Conservation (phyloP, 768 basidiomycete genomes). For the Trametes punicea region DNA sequence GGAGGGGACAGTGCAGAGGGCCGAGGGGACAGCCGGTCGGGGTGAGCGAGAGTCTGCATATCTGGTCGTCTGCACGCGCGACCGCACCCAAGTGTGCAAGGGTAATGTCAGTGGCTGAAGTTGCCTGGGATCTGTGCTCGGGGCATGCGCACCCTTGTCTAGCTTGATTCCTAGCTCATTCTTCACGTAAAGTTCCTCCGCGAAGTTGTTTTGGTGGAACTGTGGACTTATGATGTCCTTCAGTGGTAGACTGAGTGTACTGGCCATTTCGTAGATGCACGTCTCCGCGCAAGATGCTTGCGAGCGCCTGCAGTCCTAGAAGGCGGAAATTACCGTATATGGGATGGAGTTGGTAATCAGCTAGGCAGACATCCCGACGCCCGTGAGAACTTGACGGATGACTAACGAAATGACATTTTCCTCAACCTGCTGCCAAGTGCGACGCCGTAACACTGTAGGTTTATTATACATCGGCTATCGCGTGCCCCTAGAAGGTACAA, state of each 20-base stretch:
- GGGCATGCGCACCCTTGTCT: constrained; percentile 68
- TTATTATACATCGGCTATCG: no score
- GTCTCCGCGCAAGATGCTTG: constrained; percentile 8
- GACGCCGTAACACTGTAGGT: no score
- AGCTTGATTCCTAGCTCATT: constrained; percentile 80
- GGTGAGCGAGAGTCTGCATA: constrained; percentile 81
- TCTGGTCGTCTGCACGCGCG: constrained; percentile 73
- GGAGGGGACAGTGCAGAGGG: constrained; percentile 85
- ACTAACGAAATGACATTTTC: not conserved
- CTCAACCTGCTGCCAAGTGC: no score
- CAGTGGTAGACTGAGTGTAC: constrained; percentile 28
- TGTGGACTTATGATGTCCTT: constrained; percentile 78
- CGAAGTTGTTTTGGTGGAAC: constrained; percentile 91
- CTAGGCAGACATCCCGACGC: no score
- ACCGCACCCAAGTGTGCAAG: not conserved
- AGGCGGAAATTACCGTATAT: constrained; percentile 5
- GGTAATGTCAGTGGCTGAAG: constrained; percentile 5
- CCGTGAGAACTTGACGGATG: not conserved
- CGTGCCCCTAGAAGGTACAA: no score
- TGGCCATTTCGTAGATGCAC: constrained; percentile 18
- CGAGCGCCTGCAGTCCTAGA: not conserved
- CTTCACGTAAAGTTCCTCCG: constrained; percentile 79
- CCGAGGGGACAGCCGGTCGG: constrained; percentile 87
- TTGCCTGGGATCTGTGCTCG: not conserved
- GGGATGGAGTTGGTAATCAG: no score